Conservation (phyloP, 2,329 filamentous ascomycete genomes). For the Alternaria solani region DNA sequence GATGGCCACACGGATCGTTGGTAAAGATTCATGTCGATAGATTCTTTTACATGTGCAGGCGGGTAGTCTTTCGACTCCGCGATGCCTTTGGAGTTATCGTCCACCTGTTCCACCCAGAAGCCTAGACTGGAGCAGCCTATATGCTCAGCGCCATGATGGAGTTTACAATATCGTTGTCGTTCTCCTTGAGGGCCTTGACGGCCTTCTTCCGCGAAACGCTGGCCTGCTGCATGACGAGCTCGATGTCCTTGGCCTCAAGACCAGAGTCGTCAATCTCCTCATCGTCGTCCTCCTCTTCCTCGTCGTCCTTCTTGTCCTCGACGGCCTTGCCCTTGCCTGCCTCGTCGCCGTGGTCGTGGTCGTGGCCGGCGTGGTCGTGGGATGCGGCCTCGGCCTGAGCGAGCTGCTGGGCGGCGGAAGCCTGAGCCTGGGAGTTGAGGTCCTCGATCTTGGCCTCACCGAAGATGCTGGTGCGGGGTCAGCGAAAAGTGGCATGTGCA, state of each 20-base stretch:
- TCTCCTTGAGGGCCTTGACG: constrained; percentile 97
- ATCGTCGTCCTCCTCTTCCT: constrained; percentile 72
- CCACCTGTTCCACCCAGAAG: constrained; percentile 21
- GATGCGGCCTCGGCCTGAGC: constrained; percentile 73
- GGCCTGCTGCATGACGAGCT: constrained; percentile 98
- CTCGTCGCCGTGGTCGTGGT: constrained; percentile 77
- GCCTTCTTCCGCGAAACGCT: constrained; percentile 98
- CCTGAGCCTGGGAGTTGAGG: constrained; percentile 97
- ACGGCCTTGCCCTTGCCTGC: constrained; percentile 74
- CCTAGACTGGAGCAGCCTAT: constrained; percentile 45
- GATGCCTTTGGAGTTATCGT: constrained; percentile 25
- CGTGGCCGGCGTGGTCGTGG: constrained; percentile 74
- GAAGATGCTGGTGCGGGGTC: constrained; percentile 76
- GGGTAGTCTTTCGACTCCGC: constrained; percentile 22
- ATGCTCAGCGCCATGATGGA: constrained; percentile 94
- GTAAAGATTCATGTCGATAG: constrained; percentile 34
- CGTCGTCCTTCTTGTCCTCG: constrained; percentile 67
- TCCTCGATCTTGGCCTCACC: constrained; percentile 99
- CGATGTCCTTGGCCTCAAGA: constrained; percentile 98
- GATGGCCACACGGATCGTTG: background rate
- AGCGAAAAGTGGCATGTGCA: constrained; percentile 23
- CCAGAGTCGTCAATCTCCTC: constrained; percentile 96
- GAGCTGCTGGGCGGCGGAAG: constrained; percentile 93
- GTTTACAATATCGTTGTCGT: constrained; percentile 99
- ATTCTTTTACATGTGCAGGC: constrained; percentile 36